phyloP scores from a whole-genome alignment of 2,329 filamentous ascomycete species.

The Hypomyces rosellus region DNA sequence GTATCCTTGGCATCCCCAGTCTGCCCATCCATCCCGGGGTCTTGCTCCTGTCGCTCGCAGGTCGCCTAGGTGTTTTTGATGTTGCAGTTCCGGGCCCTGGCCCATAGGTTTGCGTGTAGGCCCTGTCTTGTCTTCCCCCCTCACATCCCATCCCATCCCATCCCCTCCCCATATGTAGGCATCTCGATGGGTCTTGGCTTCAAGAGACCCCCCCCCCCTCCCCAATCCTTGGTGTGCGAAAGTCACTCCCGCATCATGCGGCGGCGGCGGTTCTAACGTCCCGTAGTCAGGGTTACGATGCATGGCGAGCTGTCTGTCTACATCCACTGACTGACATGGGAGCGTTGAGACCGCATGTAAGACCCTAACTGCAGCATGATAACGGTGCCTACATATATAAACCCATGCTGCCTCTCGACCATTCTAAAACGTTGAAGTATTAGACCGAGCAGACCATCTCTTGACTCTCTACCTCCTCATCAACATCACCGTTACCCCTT shows the following conservation, averaged over 20 bases:
- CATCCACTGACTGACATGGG: constrained; percentile 3
- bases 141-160: too few relatives aligned
- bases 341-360: neutral
- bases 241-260: constrained; percentile 1
- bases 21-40: neutral
- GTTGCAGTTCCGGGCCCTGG: constrained; percentile 10
- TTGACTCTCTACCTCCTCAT: neutral
- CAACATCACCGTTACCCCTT: neutral
- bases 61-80: constrained; percentile 2
- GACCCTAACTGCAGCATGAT: too few relatives aligned
- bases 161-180: neutral
- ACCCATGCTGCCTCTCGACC: neutral
- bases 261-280: neutral
- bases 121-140: neutral
- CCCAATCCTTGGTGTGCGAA: constrained; percentile 1
- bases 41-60: neutral
- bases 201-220: constrained; percentile 1
- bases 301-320: constrained; percentile 4
- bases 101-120: neutral
- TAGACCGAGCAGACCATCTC: too few relatives aligned
- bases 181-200: constrained; percentile 5
- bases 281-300: constrained; percentile 7
- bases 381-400: constrained; percentile 5
- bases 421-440: too few relatives aligned
- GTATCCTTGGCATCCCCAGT: neutral